These are phyloP conservation scores for Blastobotrys chiropterorum DNA, from an alignment of 805 yeast species.

Conservation along the genomic window DNA sequence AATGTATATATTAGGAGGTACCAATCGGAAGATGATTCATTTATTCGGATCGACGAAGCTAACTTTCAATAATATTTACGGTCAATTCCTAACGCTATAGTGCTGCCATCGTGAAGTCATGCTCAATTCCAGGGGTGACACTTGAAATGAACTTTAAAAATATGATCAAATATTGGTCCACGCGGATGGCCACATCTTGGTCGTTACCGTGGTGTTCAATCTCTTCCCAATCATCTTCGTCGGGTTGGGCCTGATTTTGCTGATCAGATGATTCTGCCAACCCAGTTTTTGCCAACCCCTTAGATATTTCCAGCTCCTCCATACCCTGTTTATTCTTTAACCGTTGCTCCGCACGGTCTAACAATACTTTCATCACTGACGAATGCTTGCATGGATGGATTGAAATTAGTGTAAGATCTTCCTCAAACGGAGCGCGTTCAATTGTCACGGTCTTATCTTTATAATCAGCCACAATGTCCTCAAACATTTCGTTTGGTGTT, in stretches of 20 bases:
- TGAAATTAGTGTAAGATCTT: slow-evolving; percentile 67
- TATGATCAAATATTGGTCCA: slow-evolving; percentile 83
- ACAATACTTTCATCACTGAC: slow-evolving; percentile 82
- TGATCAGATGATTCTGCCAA: slow-evolving; percentile 19
- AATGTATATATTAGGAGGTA: slow-evolving; percentile 31
- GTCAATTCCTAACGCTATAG: too few relatives aligned
- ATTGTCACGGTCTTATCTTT: slow-evolving; percentile 95
- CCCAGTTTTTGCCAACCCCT: slow-evolving; percentile 43
- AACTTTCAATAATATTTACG: not conserved
- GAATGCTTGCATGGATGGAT: slow-evolving; percentile 97
- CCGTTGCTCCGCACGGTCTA: slow-evolving; percentile 59
- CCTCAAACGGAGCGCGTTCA: slow-evolving; percentile 81
- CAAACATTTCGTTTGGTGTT: slow-evolving; percentile 85
- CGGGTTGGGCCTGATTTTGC: slow-evolving; percentile 9
- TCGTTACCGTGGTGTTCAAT: slow-evolving; percentile 32
- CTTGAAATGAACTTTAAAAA: slow-evolving; percentile 92
- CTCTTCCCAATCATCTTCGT: slow-evolving; percentile 54
- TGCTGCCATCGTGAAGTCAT: slow-evolving; percentile 97
- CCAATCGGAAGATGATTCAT: slow-evolving; percentile 2
- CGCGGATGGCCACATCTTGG: slow-evolving; percentile 53
- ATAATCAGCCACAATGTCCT: slow-evolving; percentile 87
- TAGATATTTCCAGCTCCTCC: slow-evolving; percentile 16
- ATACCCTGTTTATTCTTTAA: slow-evolving; percentile 19
- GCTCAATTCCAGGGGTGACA: slow-evolving; percentile 96
- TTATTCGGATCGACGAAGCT: not conserved